phyloP scores from a whole-genome alignment of 1,284 basidiomycete species.

The Athelia sp. region DNA sequence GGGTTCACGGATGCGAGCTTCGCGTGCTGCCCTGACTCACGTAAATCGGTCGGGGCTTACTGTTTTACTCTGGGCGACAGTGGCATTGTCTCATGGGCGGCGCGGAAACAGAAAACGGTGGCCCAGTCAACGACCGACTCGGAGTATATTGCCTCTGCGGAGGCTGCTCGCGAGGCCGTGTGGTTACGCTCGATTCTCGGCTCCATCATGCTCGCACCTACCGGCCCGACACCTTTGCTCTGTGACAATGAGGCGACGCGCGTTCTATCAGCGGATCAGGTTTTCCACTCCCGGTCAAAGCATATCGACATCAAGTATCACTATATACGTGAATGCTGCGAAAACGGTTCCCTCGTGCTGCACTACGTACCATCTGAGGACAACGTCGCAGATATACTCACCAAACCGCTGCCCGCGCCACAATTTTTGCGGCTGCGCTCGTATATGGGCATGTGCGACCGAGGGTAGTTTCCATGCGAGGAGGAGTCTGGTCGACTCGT shows the following conservation, averaged over 20 bases:
- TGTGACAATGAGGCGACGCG: neutral
- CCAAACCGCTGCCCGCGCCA: neutral
- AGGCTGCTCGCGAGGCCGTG: neutral
- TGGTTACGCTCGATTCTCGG: neutral
- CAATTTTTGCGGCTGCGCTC: neutral
- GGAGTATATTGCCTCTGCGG: neutral
- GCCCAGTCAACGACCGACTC: constrained; percentile 16
- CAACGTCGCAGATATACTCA: neutral
- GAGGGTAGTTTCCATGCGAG: too few species aligned
- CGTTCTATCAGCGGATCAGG: neutral
- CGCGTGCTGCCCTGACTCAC: constrained; percentile 23
- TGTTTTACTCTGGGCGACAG: constrained; percentile 22
- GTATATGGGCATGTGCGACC: neutral
- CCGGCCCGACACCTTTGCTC: neutral
- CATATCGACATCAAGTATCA: neutral
- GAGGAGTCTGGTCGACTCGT: too few species aligned
- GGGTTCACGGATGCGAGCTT: constrained; percentile 40
- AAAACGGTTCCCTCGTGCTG: neutral
- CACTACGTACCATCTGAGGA: neutral
- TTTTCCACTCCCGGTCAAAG: neutral
- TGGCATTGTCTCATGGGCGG: constrained; percentile 23
- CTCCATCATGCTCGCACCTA: neutral
- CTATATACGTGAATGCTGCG: neutral
- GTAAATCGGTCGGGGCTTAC: constrained; percentile 32
- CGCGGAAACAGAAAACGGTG: constrained; percentile 26